Evolutionary conservation across 106 monocot genomes (phyloP), one percentile per base, ranked within the genome.

Genomic region (Alisma plantagoaquatica): DNA sequence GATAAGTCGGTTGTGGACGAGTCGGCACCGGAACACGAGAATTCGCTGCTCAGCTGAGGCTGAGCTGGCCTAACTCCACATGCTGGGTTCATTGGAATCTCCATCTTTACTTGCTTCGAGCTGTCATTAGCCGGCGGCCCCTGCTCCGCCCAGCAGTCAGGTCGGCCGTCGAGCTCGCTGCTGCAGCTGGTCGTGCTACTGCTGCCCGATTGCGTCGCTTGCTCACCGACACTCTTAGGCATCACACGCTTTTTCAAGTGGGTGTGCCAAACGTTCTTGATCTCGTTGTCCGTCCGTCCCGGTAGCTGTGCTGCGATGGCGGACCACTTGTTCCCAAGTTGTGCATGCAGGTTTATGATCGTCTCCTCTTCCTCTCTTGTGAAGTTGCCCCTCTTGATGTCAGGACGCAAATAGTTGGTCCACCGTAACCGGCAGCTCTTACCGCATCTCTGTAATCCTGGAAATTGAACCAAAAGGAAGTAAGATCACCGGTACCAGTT

Each of bases 221-320:
- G n/a, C n/a, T n/a, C n/a, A n/a, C n/a, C n/a, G n/a, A n/a, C n/a
- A n/a, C n/a, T n/a, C n/a, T 46, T 54, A 1, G 58, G 29, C 1
- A 19, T 17, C 29, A 68, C 2, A 15, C 68, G 41, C 61, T 84
- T 84, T 62, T 84, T 84, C 46, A 84, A 30, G 50, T 79, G 64
- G n/a, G 79, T 84, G 64, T 84, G 79, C 84, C 84, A 84, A 2
- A 84, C 75, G 28, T 84, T 84, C 68, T 84, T 84, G 31, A 84
- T 84, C 57, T 84, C 84, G 20, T 84, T 84, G 52, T 84, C 84
- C 0, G 84, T 84, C 70, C 84, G 45, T 0, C 84, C 84, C 0
- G 84, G 84, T 8, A 84, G 47, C 31, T 49, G 75, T 2, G 72
- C 75, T 15, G 84, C 84, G 27, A 84, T 84, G 15, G 75, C 57